Base-by-base conservation (phyloP, 768 basidiomycete species). In the Rhodotorula diobovata region DNA sequence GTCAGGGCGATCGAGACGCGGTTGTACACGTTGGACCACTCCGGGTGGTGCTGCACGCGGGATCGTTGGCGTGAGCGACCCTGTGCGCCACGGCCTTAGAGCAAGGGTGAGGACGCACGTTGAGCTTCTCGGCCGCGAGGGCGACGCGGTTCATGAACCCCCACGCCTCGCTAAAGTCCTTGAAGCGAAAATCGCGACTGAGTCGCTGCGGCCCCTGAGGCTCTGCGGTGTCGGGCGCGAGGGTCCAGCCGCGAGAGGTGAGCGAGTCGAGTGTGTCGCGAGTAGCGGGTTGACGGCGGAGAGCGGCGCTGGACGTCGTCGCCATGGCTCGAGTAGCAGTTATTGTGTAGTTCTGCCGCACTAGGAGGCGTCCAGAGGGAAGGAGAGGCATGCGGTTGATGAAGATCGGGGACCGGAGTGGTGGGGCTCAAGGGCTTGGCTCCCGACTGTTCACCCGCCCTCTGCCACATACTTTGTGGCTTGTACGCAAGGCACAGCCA, bases 11-110 rank as follows among this genome's bases (percentile, higher is more conserved):
- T 72, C 16, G 34, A 32, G 51, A 75, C 74, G 45, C 55, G 58
- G 34, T 70, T 72, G 61, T 69, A 75, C 32, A 72, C 70, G 62
- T 75, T 75, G 0, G 51, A 43, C 74, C 74, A 75, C 28, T 71
- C 65, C 6, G 74, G 74, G 35, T 75, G 74, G 39, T 75, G 74
- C 73, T 74, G 56, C 35, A 4, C 28, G 5, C 7, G 11, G 25
- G 23, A 3, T 3, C 11, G 25, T 9, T 4, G 10, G 23, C 9
- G 48, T 50, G 14, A 54, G 30, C 51, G 51, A 3, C 20, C 2
- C 0, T 37, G 35, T 10, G 23, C n/a, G 30, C 1, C 41, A 41
- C 62, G 16, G 21, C 5, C 37, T 9, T 2, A 21, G 18, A 43
- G 58, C 2, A n/a, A 41, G 58, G 28, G 39, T 2, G 23, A 11